Evolutionary conservation across 352 stramenopile genomes (phyloP).

Genomic region (Phytophthora cactorum): DNA sequence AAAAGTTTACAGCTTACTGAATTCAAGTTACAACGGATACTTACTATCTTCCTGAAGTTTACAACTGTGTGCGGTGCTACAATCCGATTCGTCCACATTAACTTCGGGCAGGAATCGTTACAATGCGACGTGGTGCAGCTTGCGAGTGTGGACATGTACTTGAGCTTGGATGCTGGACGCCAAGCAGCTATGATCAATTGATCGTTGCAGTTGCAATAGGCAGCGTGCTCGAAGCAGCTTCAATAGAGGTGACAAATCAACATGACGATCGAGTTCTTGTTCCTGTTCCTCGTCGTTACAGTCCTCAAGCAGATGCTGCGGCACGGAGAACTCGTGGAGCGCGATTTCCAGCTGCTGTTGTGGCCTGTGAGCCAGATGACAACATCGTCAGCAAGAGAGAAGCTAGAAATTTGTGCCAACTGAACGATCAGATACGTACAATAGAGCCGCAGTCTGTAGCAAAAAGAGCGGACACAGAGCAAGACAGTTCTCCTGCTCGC

Average conservation of each 20-base stretch:
- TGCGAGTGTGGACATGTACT: slow-evolving; percentile 28
- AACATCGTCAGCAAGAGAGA: slow-evolving; percentile 18
- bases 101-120: slow-evolving; percentile 10
- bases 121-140: slow-evolving; percentile 45
- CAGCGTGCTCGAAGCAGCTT: slow-evolving; percentile 23
- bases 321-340: slow-evolving; percentile 64
- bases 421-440: slow-evolving; percentile 23
- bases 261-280: slow-evolving; percentile 1
- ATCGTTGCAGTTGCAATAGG: slow-evolving; percentile 17
- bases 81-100: too few relatives aligned
- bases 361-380: slow-evolving; percentile 17
- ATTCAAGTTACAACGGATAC: neutral
- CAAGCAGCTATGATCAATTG: slow-evolving; percentile 13
- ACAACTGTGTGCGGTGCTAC: neutral
- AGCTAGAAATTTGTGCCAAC: neutral
- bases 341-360: slow-evolving; percentile 20
- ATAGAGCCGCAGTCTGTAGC: slow-evolving; percentile 24
- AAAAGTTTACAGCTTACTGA: slow-evolving; percentile 5
- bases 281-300: slow-evolving; percentile 9
- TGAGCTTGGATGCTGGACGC: slow-evolving; percentile 1
- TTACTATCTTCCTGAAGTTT: neutral
- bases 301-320: slow-evolving; percentile 41
- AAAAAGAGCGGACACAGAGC: slow-evolving; percentile 54
- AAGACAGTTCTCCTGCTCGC: slow-evolving; percentile 57
- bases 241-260: slow-evolving; percentile 1